These are phyloP conservation scores for Aspergillus cristatus DNA, from an alignment of 495 filamentous ascomycete species.

Conservation along the genomic window DNA sequence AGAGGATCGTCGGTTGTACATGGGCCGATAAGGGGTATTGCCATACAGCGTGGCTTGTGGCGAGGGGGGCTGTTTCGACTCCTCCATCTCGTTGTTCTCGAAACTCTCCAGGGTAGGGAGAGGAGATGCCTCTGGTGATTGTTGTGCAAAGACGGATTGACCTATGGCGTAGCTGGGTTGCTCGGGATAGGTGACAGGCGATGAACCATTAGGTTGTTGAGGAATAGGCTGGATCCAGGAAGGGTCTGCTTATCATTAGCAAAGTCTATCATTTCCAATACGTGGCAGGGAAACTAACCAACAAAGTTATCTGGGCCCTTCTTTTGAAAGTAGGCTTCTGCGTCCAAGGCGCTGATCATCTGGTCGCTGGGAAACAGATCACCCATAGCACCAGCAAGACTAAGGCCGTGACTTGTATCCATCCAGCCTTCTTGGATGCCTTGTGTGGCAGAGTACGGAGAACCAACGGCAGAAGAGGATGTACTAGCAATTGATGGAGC, in stretches of 20 bases:
- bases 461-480: slow-evolving; percentile 73
- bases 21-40: slow-evolving; percentile 6
- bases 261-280: no score
- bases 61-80: slow-evolving; percentile 10
- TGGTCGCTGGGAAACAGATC: slow-evolving; percentile 47
- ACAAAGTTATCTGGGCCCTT: slow-evolving; percentile 57
- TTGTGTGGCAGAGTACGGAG: slow-evolving; percentile 62
- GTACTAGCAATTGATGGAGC: slow-evolving; percentile 59
- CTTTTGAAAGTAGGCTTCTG: slow-evolving; percentile 42
- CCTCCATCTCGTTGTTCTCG: slow-evolving; percentile 8
- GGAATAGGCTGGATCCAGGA: slow-evolving; percentile 45
- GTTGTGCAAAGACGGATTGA: slow-evolving; percentile 18
- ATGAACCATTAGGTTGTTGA: slow-evolving; percentile 18
- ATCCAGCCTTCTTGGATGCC: slow-evolving; percentile 53
- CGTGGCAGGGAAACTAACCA: slow-evolving; percentile 57
- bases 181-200: slow-evolving; percentile 25
- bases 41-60: slow-evolving; percentile 16
- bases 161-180: slow-evolving; percentile 17
- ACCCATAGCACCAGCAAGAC: slow-evolving; percentile 58
- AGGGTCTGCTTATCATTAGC: slow-evolving; percentile 45
- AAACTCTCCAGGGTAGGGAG: slow-evolving; percentile 20
- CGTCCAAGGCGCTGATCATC: slow-evolving; percentile 23
- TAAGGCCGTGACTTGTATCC: slow-evolving; percentile 51
- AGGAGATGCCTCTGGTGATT: slow-evolving; percentile 28
- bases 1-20: slow-evolving; percentile 42